These are phyloP conservation scores for Auriscalpium vulgare DNA, from an alignment of 768 basidiomycete species.

Conservation along the genomic window DNA sequence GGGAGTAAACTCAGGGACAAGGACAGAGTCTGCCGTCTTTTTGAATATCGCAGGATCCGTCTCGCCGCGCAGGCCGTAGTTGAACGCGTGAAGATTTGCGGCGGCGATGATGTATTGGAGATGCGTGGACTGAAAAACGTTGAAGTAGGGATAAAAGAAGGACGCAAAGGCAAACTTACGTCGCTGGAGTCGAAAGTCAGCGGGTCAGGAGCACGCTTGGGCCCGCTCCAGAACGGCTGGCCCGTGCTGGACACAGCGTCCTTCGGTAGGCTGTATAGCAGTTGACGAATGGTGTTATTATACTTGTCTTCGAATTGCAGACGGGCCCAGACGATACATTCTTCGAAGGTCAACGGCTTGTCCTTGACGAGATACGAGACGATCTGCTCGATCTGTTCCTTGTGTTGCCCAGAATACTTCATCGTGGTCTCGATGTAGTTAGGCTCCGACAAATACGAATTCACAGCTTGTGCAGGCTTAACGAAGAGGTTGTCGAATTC, in stretches of 20 bases:
- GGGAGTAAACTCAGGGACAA: slow-evolving; percentile 90
- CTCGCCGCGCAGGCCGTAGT: slow-evolving; percentile 93
- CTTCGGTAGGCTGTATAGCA: slow-evolving; percentile 90
- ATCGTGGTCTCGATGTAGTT: slow-evolving; percentile 88
- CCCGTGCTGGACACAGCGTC: slow-evolving; percentile 88
- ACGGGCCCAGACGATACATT: slow-evolving; percentile 96
- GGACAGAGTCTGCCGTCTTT: slow-evolving; percentile 74
- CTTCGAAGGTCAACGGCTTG: slow-evolving; percentile 92
- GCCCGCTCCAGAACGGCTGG: slow-evolving; percentile 98
- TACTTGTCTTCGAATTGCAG: slow-evolving; percentile 93
- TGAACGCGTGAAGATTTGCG: slow-evolving; percentile 95
- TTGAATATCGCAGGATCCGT: slow-evolving; percentile 72
- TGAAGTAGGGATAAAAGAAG: background rate
- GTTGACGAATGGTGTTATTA: slow-evolving; percentile 86
- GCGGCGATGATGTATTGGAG: slow-evolving; percentile 85
- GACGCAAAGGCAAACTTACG: slow-evolving; percentile 40
- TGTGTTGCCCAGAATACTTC: slow-evolving; percentile 87
- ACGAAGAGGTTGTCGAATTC: slow-evolving; percentile 92
- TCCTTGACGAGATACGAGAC: slow-evolving; percentile 83
- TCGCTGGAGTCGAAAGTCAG: slow-evolving; percentile 80
- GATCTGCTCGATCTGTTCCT: slow-evolving; percentile 84
- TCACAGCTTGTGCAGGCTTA: slow-evolving; percentile 89
- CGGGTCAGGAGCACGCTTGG: slow-evolving; percentile 93
- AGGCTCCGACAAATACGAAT: slow-evolving; percentile 93
- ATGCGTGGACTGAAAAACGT: slow-evolving; percentile 59